Conservation (phyloP, 768 basidiomycete genomes). For the Tricholoma sp. region DNA sequence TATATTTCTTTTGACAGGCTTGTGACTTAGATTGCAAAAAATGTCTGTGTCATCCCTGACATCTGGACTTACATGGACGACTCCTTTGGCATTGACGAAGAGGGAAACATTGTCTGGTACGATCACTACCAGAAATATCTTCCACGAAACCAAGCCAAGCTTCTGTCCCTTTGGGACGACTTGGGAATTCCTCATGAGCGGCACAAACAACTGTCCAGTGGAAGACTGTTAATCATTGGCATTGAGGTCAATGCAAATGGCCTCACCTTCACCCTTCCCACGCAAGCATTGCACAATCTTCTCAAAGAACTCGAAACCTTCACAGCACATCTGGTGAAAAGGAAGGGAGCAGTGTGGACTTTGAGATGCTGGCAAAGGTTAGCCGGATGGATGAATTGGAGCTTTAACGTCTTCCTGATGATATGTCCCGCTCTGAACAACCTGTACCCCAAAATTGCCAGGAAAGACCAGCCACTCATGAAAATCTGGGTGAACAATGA, state of each 20-base stretch:
- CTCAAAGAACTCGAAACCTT: neutral
- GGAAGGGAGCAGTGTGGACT: neutral
- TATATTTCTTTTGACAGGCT: too few relatives aligned
- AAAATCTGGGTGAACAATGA: neutral
- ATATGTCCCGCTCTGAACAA: too few relatives aligned
- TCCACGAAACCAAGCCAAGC: too few relatives aligned
- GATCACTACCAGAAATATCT: neutral
- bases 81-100: neutral
- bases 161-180: constrained; percentile 29
- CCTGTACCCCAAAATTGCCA: too few relatives aligned
- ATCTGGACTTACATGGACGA: neutral
- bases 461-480: neutral
- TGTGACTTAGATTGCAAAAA: too few relatives aligned
- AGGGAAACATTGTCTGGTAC: neutral
- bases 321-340: too few relatives aligned
- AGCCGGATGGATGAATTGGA: too few relatives aligned
- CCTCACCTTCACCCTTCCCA: too few relatives aligned
- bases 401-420: too few relatives aligned
- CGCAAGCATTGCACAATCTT: neutral
- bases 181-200: constrained; percentile 35
- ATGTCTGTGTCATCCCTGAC: neutral
- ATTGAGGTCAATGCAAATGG: too few relatives aligned
- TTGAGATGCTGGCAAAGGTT: neutral
- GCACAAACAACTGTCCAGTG: constrained; percentile 32
- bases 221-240: too few relatives aligned